Evolutionary conservation across 805 yeast genomes (phyloP), one percentile per base, ranked within the genome.

Genomic region (Spencermartinsiella europaea): DNA sequence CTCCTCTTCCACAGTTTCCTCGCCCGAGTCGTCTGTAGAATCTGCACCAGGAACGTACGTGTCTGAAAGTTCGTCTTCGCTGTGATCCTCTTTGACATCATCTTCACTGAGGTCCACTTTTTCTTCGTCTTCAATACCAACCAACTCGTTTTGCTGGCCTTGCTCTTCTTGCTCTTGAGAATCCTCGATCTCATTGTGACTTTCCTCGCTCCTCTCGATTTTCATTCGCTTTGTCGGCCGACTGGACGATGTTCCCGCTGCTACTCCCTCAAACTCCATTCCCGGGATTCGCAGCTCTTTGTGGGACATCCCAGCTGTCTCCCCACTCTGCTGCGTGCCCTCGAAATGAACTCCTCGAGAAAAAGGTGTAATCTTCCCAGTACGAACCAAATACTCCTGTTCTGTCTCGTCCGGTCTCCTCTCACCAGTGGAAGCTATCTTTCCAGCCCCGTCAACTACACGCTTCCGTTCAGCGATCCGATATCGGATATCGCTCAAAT

Each of bases 351-450:
- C 10, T 7, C 77, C 67, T 25, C 78, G 77, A 8, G 96, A 95
- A 70, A 93, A 93, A 0, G 98, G 98, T 0, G 99, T 93, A 46
- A 89, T 79, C 62, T 88, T 81, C 22, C 99, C 99, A 0, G 91
- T 90, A 53, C 99, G 73, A 0, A 93, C 77, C 50, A 93, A 70
- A 59, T 66, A 90, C 42, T 90, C 97, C 47, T 78, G 78, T 58
- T 84, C 85, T 0, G 88, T 66, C 59, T 93, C 98, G n/a, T 77
- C 85, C 0, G 84, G 79, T 4, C 76, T 69, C 52, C 73, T 70
- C n/a, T 56, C 51, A 1, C 40, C 52, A 2, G 45, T 50, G 1
- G 54, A 47, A 1, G 36, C 52, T 2, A 40, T 28, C 21, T 38
- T 15, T 2, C 41, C 45, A 2, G 15, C 40, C 31, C 47, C 46